phyloP scores from a whole-genome alignment of 1,284 basidiomycete genomes.

The Puccinia coronata region DNA sequence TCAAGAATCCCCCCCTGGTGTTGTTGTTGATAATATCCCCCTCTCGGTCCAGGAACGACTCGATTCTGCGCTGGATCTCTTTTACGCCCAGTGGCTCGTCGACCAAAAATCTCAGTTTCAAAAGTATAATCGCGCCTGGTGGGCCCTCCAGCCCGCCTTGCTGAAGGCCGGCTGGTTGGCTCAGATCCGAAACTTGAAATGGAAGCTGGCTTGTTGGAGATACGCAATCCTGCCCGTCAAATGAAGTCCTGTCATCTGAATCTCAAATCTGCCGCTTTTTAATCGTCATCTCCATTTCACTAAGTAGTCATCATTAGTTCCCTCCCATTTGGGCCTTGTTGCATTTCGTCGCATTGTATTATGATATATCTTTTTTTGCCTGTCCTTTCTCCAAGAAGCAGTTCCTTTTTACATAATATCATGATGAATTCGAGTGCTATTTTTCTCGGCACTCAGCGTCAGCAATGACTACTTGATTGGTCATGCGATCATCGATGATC shows the following conservation, averaged over 20 bases:
- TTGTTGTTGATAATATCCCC: neutral
- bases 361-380: too few relatives aligned
- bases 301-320: too few relatives aligned
- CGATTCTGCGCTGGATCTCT: neutral
- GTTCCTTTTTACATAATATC: too few relatives aligned
- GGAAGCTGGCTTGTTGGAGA: conserved; percentile 34
- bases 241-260: neutral
- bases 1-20: neutral
- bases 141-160: conserved; percentile 13
- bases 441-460: too few relatives aligned
- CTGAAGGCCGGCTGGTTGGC: conserved; percentile 20
- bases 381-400: too few relatives aligned
- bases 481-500: too few relatives aligned
- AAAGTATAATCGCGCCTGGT: conserved; percentile 27
- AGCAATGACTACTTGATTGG: too few relatives aligned
- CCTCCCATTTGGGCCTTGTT: too few relatives aligned
- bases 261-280: neutral
- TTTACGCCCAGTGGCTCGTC: conserved; percentile 26
- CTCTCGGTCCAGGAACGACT: neutral
- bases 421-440: too few relatives aligned
- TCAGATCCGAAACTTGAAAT: conserved; percentile 16
- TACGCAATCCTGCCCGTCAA: too few relatives aligned
- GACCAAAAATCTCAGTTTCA: neutral
- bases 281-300: neutral
- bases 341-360: neutral